phyloP scores from a whole-genome alignment of 768 basidiomycete genomes.

The Termitomyces eurrhizus region DNA sequence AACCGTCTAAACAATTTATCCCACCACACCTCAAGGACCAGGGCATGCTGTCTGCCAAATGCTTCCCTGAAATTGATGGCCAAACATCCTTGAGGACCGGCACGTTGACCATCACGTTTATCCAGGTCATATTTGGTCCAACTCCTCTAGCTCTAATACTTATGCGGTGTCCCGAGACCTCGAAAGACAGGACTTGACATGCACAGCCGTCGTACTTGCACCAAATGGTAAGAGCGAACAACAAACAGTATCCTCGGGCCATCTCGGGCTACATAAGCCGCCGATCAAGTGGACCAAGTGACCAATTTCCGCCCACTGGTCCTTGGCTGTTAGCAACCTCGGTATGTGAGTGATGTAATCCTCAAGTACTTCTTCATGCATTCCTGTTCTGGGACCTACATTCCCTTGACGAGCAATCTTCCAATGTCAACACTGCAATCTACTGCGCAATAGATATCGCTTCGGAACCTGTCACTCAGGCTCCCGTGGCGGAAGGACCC shows the following conservation, averaged over 20 bases:
- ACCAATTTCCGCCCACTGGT: too few species aligned
- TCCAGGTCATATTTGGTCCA: neutral
- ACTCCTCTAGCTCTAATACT: neutral
- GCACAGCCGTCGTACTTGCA: neutral
- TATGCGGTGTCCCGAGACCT: neutral
- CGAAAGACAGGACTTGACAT: neutral
- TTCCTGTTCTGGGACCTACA: neutral
- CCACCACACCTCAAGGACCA: neutral
- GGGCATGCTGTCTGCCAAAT: conserved; percentile 6
- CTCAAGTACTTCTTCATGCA: neutral
- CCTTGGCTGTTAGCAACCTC: too few species aligned
- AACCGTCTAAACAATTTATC: neutral
- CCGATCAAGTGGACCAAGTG: neutral
- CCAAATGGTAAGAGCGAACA: neutral
- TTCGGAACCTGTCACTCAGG: neutral
- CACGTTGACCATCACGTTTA: neutral
- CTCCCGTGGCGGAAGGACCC: neutral
- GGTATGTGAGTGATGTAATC: neutral
- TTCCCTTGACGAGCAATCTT: neutral
- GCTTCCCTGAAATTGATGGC: conserved; percentile 8
- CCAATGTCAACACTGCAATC: neutral
- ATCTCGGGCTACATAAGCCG: neutral
- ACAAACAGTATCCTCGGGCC: neutral
- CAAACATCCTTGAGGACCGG: neutral
- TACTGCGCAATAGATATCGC: neutral